A percentile compares a stretch with the other conserved stretches of the same genome.
Conservation (phyloP, 768 basidiomycete species). For the Mycena galopus region DNA sequence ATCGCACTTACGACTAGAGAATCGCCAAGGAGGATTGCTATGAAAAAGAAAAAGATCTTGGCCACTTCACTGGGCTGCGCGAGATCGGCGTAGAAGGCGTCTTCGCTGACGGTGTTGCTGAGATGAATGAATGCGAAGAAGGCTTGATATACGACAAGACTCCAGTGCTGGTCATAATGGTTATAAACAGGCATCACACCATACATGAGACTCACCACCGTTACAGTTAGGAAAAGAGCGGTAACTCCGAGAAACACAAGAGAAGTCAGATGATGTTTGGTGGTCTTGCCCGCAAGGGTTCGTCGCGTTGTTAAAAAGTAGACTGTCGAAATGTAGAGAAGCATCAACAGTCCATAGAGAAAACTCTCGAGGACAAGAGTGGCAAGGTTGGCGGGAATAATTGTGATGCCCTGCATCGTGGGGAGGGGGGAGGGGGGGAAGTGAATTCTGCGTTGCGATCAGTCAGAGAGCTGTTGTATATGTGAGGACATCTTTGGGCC, state of each 20-base stretch:
- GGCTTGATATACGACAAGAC: constrained; percentile 14
- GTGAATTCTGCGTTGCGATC: no score
- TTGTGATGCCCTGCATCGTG: no score
- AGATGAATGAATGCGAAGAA: constrained; percentile 29
- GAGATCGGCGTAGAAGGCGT: constrained; percentile 24
- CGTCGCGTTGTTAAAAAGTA: constrained; percentile 14
- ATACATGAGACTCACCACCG: background rate
- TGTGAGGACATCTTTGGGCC: no score
- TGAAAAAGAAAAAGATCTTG: background rate
- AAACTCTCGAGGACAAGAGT: constrained; percentile 27
- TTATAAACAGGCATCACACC: no score
- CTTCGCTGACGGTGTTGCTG: background rate
- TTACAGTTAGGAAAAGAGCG: constrained; percentile 4
- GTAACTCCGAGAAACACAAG: background rate
- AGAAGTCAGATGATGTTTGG: constrained; percentile 14
- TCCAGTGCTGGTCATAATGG: constrained; percentile 25
- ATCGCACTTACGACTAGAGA: constrained; percentile 5
- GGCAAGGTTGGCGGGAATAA: constrained; percentile 25
- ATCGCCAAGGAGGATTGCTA: background rate
- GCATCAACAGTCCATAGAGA: constrained; percentile 28
- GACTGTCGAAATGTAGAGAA: constrained; percentile 24
- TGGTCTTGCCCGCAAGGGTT: constrained; percentile 6
- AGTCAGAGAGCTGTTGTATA: no score
- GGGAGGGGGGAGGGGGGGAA: no score
- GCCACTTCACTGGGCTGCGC: background rate